Evolutionary conservation across 495 filamentous ascomycete species (phyloP).

Genomic region (Thozetella sp.): DNA sequence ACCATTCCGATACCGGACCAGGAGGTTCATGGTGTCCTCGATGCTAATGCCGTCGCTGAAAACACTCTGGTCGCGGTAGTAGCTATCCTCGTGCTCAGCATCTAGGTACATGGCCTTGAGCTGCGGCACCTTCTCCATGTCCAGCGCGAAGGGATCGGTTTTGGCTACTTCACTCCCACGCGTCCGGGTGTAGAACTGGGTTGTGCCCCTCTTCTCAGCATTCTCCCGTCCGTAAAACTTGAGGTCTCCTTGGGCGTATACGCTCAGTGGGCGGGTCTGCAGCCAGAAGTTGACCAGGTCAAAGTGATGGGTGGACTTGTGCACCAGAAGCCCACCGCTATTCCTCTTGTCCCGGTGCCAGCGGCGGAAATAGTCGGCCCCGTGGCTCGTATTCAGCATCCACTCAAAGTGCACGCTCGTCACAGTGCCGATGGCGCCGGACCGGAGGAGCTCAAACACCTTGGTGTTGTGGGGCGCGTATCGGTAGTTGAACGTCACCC

Average conservation of each 20-base stretch:
- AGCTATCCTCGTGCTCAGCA: conserved; percentile 60
- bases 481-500: conserved; percentile 53
- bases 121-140: conserved; percentile 47
- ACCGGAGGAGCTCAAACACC: conserved; percentile 45
- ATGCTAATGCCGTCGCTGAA: conserved; percentile 62
- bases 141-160: conserved; percentile 50
- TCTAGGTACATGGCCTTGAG: conserved; percentile 58
- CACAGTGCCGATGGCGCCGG: conserved; percentile 52
- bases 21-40: conserved; percentile 61
- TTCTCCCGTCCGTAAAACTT: conserved; percentile 50
- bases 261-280: conserved; percentile 39
- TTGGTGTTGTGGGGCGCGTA: conserved; percentile 55
- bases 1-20: conserved; percentile 56
- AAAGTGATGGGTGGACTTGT: conserved; percentile 54
- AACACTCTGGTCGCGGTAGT: conserved; percentile 59
- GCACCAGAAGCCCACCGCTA: conserved; percentile 53
- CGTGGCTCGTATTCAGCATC: conserved; percentile 61
- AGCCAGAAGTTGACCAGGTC: conserved; percentile 55
- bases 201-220: conserved; percentile 38
- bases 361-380: conserved; percentile 62
- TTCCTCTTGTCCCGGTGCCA: conserved; percentile 63
- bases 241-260: conserved; percentile 47
- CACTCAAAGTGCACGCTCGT: conserved; percentile 62
- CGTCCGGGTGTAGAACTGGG: conserved; percentile 38
- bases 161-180: conserved; percentile 32